These are phyloP conservation scores for Trichoderma endophyticum DNA, from an alignment of 2,329 filamentous ascomycete species.

Conservation along the genomic window DNA sequence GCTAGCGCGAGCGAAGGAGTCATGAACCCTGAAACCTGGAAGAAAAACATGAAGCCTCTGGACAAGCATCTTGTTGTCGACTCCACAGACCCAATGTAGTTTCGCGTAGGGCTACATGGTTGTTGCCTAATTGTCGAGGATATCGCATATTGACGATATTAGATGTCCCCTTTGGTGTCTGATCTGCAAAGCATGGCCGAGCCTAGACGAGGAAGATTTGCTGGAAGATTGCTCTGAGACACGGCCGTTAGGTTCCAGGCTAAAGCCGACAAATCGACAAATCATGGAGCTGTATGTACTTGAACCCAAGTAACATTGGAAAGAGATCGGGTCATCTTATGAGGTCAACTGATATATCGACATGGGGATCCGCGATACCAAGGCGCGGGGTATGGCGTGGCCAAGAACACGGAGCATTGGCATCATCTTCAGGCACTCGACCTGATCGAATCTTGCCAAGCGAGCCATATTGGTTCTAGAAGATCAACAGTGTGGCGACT, in stretches of 20 bases:
- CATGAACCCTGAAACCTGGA: constrained; percentile 9
- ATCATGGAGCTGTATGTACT: background rate
- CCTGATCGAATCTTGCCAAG: constrained; percentile 3
- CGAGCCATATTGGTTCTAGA: background rate
- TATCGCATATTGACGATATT: constrained; percentile 7
- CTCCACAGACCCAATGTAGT: constrained; percentile 1
- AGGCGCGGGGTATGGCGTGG: background rate
- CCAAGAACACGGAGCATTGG: background rate
- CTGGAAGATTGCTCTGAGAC: background rate
- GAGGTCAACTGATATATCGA: background rate
- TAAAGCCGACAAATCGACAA: background rate
- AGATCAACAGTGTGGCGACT: background rate
- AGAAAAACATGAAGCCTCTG: background rate
- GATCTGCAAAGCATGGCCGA: constrained; percentile 9
- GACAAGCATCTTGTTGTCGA: background rate
- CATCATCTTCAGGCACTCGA: background rate
- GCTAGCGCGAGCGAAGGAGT: constrained; percentile 4
- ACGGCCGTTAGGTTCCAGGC: background rate
- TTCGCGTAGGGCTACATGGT: constrained; percentile 11
- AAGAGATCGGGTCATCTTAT: background rate
- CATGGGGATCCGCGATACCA: background rate
- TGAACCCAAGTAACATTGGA: background rate
- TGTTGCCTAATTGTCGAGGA: background rate
- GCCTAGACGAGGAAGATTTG: background rate
- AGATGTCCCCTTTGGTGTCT: background rate